Evolutionary conservation across 768 basidiomycete genomes (phyloP).

Genomic region (Termitomyces sp.): DNA sequence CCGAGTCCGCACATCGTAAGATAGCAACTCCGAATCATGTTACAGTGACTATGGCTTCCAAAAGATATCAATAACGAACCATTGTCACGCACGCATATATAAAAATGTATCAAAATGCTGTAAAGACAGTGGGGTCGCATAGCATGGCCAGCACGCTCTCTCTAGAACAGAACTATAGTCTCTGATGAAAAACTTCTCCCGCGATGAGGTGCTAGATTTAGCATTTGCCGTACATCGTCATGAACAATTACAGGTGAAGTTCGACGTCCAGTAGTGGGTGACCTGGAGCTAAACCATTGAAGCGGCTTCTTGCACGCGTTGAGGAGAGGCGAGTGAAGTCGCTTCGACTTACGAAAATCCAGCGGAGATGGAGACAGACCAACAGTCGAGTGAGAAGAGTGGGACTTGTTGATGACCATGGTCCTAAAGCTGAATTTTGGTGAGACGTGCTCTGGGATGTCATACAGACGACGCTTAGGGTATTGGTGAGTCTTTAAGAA

Average conservation of each 20-base stretch:
- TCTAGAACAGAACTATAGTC: not conserved
- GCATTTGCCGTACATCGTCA: not conserved
- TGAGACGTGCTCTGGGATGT: slow-evolving; percentile 13
- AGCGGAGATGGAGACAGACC: not conserved
- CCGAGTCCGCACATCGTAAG: too few relatives aligned
- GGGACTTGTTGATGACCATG: not conserved
- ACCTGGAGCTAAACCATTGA: not conserved
- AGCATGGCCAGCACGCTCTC: not conserved
- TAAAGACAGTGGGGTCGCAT: not conserved
- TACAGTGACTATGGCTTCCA: too few relatives aligned
- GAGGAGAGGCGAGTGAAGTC: not conserved
- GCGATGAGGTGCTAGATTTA: not conserved
- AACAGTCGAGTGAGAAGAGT: not conserved
- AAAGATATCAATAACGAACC: too few relatives aligned
- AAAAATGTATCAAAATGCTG: not conserved
- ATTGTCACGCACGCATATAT: too few relatives aligned
- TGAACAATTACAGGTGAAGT: not conserved
- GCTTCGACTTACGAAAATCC: not conserved
- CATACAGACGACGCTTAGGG: slow-evolving; percentile 8
- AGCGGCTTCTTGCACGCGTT: slow-evolving; percentile 5
- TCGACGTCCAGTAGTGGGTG: not conserved
- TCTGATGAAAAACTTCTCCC: not conserved
- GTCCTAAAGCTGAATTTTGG: slow-evolving; percentile 6
- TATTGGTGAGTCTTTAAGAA: slow-evolving; percentile 5
- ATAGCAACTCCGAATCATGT: too few relatives aligned